These are phyloP conservation scores for Besnoitia besnoiti DNA, from an alignment of 169 alveolate genomes.

Conservation along the genomic window DNA sequence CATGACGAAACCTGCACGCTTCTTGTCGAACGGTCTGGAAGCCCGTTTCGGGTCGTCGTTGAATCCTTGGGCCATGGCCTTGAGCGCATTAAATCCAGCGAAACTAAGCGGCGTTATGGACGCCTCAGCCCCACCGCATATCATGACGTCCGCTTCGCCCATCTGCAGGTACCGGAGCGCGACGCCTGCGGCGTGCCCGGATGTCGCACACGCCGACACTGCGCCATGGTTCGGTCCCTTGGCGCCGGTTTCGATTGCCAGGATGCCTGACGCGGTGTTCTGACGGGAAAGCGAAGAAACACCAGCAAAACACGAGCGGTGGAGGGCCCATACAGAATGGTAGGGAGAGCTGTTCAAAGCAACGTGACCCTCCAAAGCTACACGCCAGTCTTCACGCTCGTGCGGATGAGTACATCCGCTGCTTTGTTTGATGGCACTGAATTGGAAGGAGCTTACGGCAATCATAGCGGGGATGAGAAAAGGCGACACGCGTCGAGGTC, in stretches of 20 bases:
- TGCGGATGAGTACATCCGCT: too few relatives aligned
- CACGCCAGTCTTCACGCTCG: too few relatives aligned
- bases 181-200: conserved; percentile 84
- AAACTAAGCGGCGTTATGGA: conserved; percentile 81
- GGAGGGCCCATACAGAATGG: neutral
- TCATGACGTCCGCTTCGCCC: conserved; percentile 83
- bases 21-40: conserved; percentile 87
- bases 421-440: too few relatives aligned
- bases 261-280: conserved; percentile 78
- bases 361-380: neutral
- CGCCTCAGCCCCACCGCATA: conserved; percentile 88
- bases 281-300: conserved; percentile 7
- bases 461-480: conserved; percentile 80
- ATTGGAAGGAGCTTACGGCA: conserved; percentile 60
- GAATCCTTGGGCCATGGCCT: conserved; percentile 81
- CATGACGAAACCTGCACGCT: conserved; percentile 89
- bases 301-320: neutral
- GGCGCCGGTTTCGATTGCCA: conserved; percentile 76
- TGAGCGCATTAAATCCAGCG: conserved; percentile 80
- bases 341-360: neutral
- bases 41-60: conserved; percentile 84
- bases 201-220: conserved; percentile 85
- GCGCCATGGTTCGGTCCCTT: conserved; percentile 78
- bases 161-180: conserved; percentile 76
- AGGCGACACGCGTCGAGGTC: conserved; percentile 75